phyloP scores from a whole-genome alignment of 208 protist genomes.

The Trichomonas tenax region DNA sequence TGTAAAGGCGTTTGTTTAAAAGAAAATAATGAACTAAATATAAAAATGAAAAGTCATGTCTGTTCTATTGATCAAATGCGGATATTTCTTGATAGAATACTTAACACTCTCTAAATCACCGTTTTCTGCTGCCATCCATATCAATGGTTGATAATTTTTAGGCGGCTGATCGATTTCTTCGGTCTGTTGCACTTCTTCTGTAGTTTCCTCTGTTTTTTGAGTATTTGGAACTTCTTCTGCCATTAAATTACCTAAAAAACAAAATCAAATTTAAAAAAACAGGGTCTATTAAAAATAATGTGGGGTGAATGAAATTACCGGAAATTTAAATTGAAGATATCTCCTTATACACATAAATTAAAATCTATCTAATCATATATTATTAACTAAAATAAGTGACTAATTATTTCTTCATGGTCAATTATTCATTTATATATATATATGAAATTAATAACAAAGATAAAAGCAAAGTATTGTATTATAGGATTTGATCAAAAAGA shows the following conservation, averaged over 20 bases:
- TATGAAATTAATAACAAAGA: too few relatives aligned
- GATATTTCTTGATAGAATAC: not conserved
- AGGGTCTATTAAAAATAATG: not conserved
- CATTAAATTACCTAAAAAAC: not conserved
- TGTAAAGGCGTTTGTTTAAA: not conserved
- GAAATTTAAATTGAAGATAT: too few relatives aligned
- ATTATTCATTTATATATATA: too few relatives aligned
- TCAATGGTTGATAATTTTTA: not conserved
- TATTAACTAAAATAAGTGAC: too few relatives aligned
- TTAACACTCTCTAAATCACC: not conserved
- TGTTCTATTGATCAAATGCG: not conserved
- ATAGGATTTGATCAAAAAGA: too few relatives aligned
- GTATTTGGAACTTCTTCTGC: not conserved
- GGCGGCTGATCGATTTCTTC: not conserved
- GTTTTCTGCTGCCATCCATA: not conserved
- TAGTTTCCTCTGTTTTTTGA: not conserved
- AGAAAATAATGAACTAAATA: not conserved
- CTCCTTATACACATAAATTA: too few relatives aligned
- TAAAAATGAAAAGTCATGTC: not conserved
- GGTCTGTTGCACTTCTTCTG: not conserved
- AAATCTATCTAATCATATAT: too few relatives aligned
- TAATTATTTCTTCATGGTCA: too few relatives aligned
- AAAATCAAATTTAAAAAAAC: not conserved
- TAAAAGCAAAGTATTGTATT: too few relatives aligned
- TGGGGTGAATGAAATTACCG: too few relatives aligned